Conservation (phyloP, 2,329 filamentous ascomycete genomes). For the Ophioceras dolichostomum region DNA sequence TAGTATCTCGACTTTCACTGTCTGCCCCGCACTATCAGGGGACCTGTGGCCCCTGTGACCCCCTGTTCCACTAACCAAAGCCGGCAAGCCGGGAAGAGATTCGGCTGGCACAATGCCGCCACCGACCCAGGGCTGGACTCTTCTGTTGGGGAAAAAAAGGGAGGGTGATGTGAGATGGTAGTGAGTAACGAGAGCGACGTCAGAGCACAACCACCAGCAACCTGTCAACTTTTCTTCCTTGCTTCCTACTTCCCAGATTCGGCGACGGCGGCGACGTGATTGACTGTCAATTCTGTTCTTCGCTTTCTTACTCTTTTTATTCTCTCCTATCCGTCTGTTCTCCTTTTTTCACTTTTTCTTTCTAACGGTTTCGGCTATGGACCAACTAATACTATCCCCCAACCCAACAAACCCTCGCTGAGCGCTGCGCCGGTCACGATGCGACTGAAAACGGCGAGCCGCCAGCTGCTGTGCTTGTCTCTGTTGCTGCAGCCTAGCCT, state of each 20-base stretch:
- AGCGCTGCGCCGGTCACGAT: background rate
- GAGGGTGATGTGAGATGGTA: background rate
- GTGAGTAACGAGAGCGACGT: too few relatives aligned
- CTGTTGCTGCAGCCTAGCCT: background rate
- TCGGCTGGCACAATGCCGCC: too few relatives aligned
- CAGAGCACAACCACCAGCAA: background rate
- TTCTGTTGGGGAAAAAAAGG: background rate
- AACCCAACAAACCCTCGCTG: background rate
- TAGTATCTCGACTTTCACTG: too few relatives aligned
- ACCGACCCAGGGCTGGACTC: too few relatives aligned
- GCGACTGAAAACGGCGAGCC: constrained; percentile 1
- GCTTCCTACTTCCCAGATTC: background rate
- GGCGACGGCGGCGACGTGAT: background rate
- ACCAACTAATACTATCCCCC: background rate
- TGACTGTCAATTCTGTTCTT: background rate
- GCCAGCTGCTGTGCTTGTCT: background rate
- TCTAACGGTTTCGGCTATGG: constrained; percentile 1
- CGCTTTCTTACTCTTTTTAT: background rate
- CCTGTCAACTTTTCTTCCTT: background rate
- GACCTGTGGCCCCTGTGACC: too few relatives aligned
- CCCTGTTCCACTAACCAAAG: too few relatives aligned
- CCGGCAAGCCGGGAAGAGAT: too few relatives aligned
- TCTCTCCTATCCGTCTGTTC: background rate
- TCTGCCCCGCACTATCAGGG: too few relatives aligned
- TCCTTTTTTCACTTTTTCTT: background rate